Conservation (phyloP, 2,329 filamentous ascomycete species). For the Beauveria medogensis region DNA sequence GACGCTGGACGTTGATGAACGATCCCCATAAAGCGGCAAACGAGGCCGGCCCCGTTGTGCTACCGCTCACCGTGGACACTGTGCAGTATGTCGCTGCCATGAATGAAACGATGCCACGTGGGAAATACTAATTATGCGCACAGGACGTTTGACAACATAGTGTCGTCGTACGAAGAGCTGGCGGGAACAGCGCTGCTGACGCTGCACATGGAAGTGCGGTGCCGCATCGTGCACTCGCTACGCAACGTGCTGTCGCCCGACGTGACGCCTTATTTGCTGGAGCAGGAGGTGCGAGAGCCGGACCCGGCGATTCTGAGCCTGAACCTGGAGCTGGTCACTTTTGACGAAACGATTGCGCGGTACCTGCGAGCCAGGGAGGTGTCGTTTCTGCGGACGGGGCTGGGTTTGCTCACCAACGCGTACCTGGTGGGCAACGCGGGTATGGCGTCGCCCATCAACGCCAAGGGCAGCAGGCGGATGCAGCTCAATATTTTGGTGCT, state of each 20-base stretch:
- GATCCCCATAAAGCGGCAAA: conserved; percentile 49
- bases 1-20: conserved; percentile 77
- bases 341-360: conserved; percentile 71
- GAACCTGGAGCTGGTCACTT: conserved; percentile 75
- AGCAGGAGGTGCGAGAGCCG: conserved; percentile 67
- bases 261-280: conserved; percentile 54
- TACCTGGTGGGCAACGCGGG: conserved; percentile 67
- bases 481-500: conserved; percentile 89
- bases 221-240: conserved; percentile 76
- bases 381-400: conserved; percentile 65
- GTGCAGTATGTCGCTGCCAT: conserved; percentile 53
- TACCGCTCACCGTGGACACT: conserved; percentile 82
- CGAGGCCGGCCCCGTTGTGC: conserved; percentile 62
- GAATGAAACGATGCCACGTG: background rate
- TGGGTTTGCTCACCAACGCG: conserved; percentile 69
- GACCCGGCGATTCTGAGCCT: conserved; percentile 75
- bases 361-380: conserved; percentile 66
- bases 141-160: conserved; percentile 78
- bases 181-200: conserved; percentile 73
- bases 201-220: conserved; percentile 81
- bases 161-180: conserved; percentile 75
- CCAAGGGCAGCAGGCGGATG: conserved; percentile 75
- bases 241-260: conserved; percentile 51
- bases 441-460: conserved; percentile 75
- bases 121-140: background rate